Conservation (phyloP, 139 green algal genomes). For the Nannochloris sp. region DNA sequence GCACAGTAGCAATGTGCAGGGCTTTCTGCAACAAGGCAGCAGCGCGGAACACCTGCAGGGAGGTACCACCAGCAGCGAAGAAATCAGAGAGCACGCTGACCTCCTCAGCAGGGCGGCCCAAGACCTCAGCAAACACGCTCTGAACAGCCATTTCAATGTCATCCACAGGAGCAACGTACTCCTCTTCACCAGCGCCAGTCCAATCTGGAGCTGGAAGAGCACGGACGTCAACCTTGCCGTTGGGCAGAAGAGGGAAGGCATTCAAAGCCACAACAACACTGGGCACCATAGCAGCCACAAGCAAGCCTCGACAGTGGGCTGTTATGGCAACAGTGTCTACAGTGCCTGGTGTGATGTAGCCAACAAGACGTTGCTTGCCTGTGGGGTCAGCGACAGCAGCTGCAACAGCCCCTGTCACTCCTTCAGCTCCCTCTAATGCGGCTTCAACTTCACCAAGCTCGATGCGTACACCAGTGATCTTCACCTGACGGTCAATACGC, state of each 20-base stretch:
- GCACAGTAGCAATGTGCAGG: neutral
- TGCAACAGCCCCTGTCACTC: constrained; percentile 2
- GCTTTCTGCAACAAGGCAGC: neutral
- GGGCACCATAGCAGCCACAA: constrained; percentile 18
- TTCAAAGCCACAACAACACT: constrained; percentile 13
- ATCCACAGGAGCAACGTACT: constrained; percentile 2
- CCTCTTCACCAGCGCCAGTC: neutral
- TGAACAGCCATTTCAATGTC: neutral
- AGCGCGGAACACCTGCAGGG: neutral
- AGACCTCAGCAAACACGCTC: neutral
- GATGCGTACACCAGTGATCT: constrained; percentile 51
- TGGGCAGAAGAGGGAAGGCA: constrained; percentile 14
- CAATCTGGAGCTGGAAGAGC: neutral
- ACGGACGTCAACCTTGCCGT: neutral
- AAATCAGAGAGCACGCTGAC: constrained; percentile 1
- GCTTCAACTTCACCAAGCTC: constrained; percentile 54
- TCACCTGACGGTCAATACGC: constrained; percentile 42
- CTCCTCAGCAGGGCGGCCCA: neutral
- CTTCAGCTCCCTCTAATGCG: constrained; percentile 3
- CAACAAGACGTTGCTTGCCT: constrained; percentile 6
- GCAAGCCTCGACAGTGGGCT: neutral
- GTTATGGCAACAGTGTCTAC: neutral
- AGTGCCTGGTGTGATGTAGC: constrained; percentile 1
- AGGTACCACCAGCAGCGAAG: neutral
- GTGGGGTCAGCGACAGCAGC: neutral